Evolutionary conservation across 2,329 filamentous ascomycete species (phyloP).

Genomic region (Ophiostoma ips): DNA sequence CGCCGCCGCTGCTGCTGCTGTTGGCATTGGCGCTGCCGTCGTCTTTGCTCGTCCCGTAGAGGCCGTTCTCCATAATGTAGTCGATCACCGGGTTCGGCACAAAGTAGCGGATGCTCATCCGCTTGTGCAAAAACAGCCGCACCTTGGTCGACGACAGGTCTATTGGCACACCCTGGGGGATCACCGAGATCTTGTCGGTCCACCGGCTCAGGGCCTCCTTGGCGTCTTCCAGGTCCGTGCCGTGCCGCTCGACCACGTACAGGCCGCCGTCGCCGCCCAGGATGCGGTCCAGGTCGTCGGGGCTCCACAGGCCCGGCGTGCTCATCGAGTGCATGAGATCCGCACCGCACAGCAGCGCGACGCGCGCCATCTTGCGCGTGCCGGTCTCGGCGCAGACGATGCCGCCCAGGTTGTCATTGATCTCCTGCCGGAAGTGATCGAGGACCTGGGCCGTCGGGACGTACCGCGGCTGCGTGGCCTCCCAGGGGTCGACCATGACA

Average conservation of each 20-base stretch:
- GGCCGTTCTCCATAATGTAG: slow-evolving; percentile 10
- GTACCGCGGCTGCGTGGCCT: slow-evolving; percentile 50
- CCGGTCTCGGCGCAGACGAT: slow-evolving; percentile 32
- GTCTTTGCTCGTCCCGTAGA: slow-evolving; percentile 10
- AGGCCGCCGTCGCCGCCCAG: slow-evolving; percentile 67
- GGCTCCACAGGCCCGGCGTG: slow-evolving; percentile 64
- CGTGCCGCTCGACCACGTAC: slow-evolving; percentile 76
- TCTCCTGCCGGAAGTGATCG: slow-evolving; percentile 82
- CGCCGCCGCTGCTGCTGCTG: neutral
- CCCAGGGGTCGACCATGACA: slow-evolving; percentile 64
- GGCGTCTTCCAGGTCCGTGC: slow-evolving; percentile 74
- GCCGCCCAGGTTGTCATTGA: slow-evolving; percentile 66
- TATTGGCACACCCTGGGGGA: slow-evolving; percentile 78
- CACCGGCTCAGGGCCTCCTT: slow-evolving; percentile 68
- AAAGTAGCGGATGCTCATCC: slow-evolving; percentile 69
- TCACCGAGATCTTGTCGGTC: slow-evolving; percentile 76
- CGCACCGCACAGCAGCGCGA: slow-evolving; percentile 66
- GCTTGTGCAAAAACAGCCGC: slow-evolving; percentile 60
- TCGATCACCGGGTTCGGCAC: slow-evolving; percentile 14
- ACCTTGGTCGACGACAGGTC: slow-evolving; percentile 73
- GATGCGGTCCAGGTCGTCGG: slow-evolving; percentile 76
- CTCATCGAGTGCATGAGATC: slow-evolving; percentile 69
- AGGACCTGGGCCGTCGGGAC: slow-evolving; percentile 79
- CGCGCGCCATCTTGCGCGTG: slow-evolving; percentile 44
- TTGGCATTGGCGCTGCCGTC: slow-evolving; percentile 1